phyloP scores from a whole-genome alignment of 2,329 filamentous ascomycete genomes.

The Fusarium pseudograminearum region DNA sequence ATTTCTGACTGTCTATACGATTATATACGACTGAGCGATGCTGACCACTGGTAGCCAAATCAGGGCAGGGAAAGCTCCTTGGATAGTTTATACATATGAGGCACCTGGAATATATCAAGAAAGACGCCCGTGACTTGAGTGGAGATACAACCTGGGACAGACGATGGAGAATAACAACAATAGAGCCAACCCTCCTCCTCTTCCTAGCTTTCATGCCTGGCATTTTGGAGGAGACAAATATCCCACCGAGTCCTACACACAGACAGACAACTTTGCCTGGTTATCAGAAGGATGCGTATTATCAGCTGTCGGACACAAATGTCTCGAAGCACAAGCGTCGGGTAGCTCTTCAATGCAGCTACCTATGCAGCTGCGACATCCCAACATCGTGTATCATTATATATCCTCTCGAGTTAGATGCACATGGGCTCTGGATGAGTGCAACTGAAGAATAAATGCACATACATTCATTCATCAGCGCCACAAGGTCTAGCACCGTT shows the following conservation, averaged over 20 bases:
- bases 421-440: neutral
- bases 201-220: neutral
- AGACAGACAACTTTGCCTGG: too few species aligned
- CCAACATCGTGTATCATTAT: neutral
- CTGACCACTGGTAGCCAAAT: neutral
- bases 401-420: neutral
- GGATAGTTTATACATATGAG: neutral
- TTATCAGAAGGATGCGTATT: neutral
- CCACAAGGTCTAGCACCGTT: conserved; percentile 19
- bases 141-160: neutral
- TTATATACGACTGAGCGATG: neutral
- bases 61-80: neutral
- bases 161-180: neutral
- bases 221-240: neutral
- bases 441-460: neutral
- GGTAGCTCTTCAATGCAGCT: neutral
- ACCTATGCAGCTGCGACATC: neutral
- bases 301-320: neutral
- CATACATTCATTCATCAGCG: neutral
- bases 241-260: neutral
- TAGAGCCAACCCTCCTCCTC: neutral
- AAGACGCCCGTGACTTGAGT: neutral
- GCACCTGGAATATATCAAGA: neutral
- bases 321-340: neutral
- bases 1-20: neutral